phyloP scores from a whole-genome alignment of 352 stramenopile genomes.

The Aphanomyces cochlioides region DNA sequence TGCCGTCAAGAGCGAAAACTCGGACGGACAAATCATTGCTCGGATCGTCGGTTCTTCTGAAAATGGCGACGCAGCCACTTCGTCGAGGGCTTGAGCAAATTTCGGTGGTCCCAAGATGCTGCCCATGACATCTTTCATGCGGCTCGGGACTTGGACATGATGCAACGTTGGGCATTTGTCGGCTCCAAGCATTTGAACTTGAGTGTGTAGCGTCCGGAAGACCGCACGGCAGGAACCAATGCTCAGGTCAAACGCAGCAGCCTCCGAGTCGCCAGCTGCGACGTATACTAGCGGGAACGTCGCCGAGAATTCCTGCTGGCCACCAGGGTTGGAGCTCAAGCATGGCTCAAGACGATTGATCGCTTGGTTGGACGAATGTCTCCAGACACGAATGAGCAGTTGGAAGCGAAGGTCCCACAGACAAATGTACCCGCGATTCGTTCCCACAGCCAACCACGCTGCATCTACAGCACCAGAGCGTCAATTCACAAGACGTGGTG shows the following conservation, averaged over 20 bases:
- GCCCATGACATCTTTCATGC: constrained; percentile 59
- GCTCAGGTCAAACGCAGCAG: constrained; percentile 82
- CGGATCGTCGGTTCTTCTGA: constrained; percentile 81
- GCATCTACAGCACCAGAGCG: constrained; percentile 61
- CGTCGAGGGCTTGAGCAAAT: constrained; percentile 76
- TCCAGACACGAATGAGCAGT: constrained; percentile 93
- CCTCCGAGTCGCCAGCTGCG: constrained; percentile 90
- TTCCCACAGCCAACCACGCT: constrained; percentile 93
- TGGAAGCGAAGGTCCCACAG: constrained; percentile 97
- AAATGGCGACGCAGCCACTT: constrained; percentile 64
- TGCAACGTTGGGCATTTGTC: constrained; percentile 72
- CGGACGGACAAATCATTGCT: constrained; percentile 83
- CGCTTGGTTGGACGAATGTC: constrained; percentile 88
- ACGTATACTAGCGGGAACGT: constrained; percentile 92
- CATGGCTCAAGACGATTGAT: constrained; percentile 89
- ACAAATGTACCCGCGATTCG: constrained; percentile 91
- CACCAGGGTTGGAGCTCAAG: constrained; percentile 38
- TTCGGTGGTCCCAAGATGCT: constrained; percentile 79
- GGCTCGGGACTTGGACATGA: constrained; percentile 71
- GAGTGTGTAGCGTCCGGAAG: constrained; percentile 83
- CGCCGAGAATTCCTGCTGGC: constrained; percentile 70
- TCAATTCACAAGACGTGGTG: neutral
- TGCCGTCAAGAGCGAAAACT: constrained; percentile 90
- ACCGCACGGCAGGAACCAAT: constrained; percentile 89
- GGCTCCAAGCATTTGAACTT: constrained; percentile 59